Conservation (phyloP, 805 yeast species). For the Monosporozyma aquatica region DNA sequence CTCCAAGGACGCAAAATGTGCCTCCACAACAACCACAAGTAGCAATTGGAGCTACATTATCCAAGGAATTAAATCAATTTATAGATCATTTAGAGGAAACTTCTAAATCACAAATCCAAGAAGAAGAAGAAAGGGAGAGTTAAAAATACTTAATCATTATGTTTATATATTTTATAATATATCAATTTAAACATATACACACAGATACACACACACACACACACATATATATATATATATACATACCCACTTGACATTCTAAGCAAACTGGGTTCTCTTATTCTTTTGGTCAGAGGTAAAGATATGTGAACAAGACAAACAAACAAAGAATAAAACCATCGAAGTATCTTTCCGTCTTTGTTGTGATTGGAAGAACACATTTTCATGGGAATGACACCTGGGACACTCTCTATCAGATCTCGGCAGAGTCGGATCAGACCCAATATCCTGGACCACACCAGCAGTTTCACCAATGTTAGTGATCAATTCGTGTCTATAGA, state of each 20-base stretch:
- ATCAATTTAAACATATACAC: no score
- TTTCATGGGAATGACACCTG: slow-evolving; percentile 73
- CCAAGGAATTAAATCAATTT: background rate
- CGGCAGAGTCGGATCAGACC: slow-evolving; percentile 95
- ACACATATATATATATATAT: background rate
- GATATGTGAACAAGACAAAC: slow-evolving; percentile 76
- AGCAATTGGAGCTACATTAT: background rate
- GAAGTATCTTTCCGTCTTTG: slow-evolving; percentile 91
- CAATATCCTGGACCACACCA: slow-evolving; percentile 92
- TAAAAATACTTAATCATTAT: background rate
- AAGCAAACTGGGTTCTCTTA: slow-evolving; percentile 28
- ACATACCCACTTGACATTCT: background rate
- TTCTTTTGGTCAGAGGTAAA: slow-evolving; percentile 33
- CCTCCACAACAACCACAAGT: background rate
- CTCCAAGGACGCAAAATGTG: background rate
- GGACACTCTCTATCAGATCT: slow-evolving; percentile 93
- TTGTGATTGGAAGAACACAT: slow-evolving; percentile 95
- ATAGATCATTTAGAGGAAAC: background rate
- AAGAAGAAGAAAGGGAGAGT: background rate
- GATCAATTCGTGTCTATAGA: slow-evolving; percentile 85
- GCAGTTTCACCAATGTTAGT: slow-evolving; percentile 91
- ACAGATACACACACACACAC: no score
- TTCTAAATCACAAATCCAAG: background rate
- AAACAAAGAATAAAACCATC: slow-evolving; percentile 90
- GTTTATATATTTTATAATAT: background rate